Percentiles rank a stretch among this genome's conserved stretches.
Evolutionary conservation across 768 basidiomycete genomes (phyloP).

Genomic region (Trametes cingulata): DNA sequence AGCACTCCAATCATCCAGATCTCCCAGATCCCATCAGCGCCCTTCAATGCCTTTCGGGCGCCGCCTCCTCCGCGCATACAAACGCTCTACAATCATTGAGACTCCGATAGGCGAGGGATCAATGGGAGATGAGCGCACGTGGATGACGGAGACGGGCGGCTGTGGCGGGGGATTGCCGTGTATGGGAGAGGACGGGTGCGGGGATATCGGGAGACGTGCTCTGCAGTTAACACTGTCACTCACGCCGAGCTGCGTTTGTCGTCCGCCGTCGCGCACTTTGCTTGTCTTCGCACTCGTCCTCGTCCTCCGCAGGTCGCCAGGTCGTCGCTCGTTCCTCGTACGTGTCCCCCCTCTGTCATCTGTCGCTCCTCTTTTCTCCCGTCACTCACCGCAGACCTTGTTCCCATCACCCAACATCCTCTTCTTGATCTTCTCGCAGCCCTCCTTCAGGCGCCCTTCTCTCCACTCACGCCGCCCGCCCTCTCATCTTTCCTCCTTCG

Average conservation of each 20-base stretch:
- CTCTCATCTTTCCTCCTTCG: neutral
- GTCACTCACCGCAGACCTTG: conserved; percentile 3
- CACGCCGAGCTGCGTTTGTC: too few relatives aligned
- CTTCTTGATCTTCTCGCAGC: conserved; percentile 16
- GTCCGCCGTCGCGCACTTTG: neutral
- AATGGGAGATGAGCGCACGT: too few relatives aligned
- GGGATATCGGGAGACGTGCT: neutral
- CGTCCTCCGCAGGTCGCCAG: conserved; percentile 15
- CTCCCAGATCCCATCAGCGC: too few relatives aligned
- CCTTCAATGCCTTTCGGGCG: too few relatives aligned
- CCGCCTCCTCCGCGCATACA: too few relatives aligned
- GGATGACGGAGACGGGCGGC: too few relatives aligned
- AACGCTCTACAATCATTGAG: too few relatives aligned
- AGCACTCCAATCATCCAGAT: too few relatives aligned
- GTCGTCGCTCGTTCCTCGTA: conserved; percentile 10
- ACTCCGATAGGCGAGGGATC: too few relatives aligned
- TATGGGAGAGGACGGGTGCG: too few relatives aligned
- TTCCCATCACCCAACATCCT: conserved; percentile 12
- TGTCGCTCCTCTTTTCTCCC: neutral
- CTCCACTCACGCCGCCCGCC: neutral
- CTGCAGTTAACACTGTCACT: neutral
- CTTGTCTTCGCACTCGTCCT: neutral
- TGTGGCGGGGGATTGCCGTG: too few relatives aligned
- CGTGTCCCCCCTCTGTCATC: neutral
- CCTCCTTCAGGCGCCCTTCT: conserved; percentile 11